Evolutionary conservation across 164 flowering plant species (phyloP).

Genomic region (Paratinospora sagittata): DNA sequence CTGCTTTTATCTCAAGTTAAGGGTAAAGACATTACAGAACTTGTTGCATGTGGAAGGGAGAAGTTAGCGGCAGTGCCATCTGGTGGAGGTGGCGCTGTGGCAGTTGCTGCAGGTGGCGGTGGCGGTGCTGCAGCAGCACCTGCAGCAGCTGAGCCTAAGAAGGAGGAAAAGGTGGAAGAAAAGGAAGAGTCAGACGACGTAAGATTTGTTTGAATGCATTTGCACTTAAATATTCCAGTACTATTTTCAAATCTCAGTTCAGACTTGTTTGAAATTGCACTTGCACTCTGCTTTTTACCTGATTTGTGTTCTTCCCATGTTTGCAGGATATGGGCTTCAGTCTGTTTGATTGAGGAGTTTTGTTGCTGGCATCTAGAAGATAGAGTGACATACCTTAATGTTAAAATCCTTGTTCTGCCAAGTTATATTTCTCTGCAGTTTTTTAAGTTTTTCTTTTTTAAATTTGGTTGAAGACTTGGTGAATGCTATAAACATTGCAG

Average conservation of each 20-base stretch:
- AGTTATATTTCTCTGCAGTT: slow-evolving; percentile 6
- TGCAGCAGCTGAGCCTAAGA: slow-evolving; percentile 42
- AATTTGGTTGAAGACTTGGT: not conserved
- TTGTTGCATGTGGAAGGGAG: slow-evolving; percentile 78
- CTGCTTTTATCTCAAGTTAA: slow-evolving; percentile 54
- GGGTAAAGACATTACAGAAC: slow-evolving; percentile 69
- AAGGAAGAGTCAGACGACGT: slow-evolving; percentile 73
- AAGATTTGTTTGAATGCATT: slow-evolving; percentile 1
- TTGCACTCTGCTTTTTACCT: not conserved
- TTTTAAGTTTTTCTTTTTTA: not conserved
- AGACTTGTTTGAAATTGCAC: too few relatives aligned
- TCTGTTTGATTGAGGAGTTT: slow-evolving; percentile 38
- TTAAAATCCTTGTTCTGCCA: not conserved
- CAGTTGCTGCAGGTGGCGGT: slow-evolving; percentile 29
- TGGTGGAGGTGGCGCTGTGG: slow-evolving; percentile 64
- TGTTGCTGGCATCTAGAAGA: not conserved
- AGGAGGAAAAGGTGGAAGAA: slow-evolving; percentile 63
- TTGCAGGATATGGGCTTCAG: slow-evolving; percentile 50
- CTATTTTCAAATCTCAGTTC: too few relatives aligned
- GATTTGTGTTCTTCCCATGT: not conserved
- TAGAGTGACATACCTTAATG: not conserved
- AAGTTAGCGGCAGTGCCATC: slow-evolving; percentile 81
- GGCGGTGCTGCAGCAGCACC: slow-evolving; percentile 46
- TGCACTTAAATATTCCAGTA: too few relatives aligned
- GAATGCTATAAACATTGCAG: not conserved